Conservation (phyloP, 2,329 filamentous ascomycete species). For the Biscogniauxia sp. region DNA sequence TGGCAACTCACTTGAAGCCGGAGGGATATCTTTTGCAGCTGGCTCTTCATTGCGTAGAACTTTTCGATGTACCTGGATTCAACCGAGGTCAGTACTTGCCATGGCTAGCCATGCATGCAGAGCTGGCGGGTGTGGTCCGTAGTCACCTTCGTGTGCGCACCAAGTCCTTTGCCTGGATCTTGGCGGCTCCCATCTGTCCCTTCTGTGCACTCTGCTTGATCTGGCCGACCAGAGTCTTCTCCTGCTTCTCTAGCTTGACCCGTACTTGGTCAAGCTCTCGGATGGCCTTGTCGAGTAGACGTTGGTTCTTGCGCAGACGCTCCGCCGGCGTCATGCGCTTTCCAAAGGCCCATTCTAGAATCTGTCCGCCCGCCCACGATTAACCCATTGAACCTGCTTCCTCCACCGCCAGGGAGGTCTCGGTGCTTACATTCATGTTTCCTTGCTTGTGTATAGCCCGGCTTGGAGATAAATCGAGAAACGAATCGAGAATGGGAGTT, state of each 20-base stretch:
- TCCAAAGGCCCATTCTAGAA: conserved; percentile 98
- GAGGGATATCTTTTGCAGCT: conserved; percentile 91
- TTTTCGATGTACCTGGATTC: conserved; percentile 81
- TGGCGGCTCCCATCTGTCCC: conserved; percentile 96
- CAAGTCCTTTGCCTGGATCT: conserved; percentile 96
- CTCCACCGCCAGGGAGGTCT: neutral
- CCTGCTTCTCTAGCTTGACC: conserved; percentile 95
- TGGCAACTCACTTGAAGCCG: conserved; percentile 72
- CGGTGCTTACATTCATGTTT: conserved; percentile 1
- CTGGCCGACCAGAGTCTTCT: conserved; percentile 92
- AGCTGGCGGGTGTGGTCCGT: neutral
- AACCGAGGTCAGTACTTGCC: too few relatives aligned
- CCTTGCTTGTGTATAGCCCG: too few relatives aligned
- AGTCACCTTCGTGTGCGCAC: conserved; percentile 81
- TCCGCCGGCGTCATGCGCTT: conserved; percentile 98
- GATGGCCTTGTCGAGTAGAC: conserved; percentile 95
- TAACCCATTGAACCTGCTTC: neutral
- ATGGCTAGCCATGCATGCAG: too few relatives aligned
- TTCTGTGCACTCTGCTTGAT: conserved; percentile 99
- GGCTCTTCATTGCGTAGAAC: conserved; percentile 97
- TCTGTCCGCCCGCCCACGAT: conserved; percentile 49
- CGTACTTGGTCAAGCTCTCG: conserved; percentile 93
- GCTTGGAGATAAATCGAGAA: neutral
- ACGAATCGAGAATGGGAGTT: neutral
- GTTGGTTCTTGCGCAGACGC: conserved; percentile 88